A percentile compares a stretch with the other conserved stretches of the same genome.
These are phyloP conservation scores for Monosporascus sp. DNA, from an alignment of 2,329 filamentous ascomycete genomes.

Conservation along the genomic window DNA sequence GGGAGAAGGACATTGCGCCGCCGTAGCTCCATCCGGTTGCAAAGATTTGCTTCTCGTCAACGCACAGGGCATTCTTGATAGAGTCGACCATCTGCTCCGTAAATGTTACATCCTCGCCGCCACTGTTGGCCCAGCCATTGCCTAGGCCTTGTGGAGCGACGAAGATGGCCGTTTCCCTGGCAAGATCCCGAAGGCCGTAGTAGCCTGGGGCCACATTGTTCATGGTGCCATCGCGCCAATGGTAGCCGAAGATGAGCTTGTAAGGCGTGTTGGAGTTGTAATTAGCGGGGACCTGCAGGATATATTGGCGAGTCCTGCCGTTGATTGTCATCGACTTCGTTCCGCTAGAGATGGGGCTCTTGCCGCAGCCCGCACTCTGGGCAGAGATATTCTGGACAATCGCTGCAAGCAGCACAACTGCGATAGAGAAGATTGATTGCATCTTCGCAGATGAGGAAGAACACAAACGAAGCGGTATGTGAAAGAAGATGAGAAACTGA, in stretches of 20 bases:
- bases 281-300: slow-evolving; percentile 31
- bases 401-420: too few species aligned
- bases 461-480: too few species aligned
- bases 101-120: slow-evolving; percentile 36
- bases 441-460: too few species aligned
- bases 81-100: slow-evolving; percentile 32
- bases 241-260: slow-evolving; percentile 36
- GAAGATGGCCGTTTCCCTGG: slow-evolving; percentile 33
- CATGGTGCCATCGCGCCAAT: slow-evolving; percentile 35
- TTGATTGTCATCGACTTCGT: slow-evolving; percentile 30
- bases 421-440: too few species aligned
- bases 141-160: slow-evolving; percentile 37
- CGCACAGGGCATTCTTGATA: slow-evolving; percentile 34
- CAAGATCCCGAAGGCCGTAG: slow-evolving; percentile 34
- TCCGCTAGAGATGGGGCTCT: slow-evolving; percentile 22
- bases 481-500: too few species aligned
- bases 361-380: slow-evolving; percentile 28
- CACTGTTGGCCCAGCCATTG: slow-evolving; percentile 36
- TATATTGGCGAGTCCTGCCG: slow-evolving; percentile 32
- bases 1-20: slow-evolving; percentile 34
- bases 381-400: too few species aligned
- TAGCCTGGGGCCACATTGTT: slow-evolving; percentile 30
- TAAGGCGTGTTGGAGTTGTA: slow-evolving; percentile 34
- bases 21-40: slow-evolving; percentile 41
- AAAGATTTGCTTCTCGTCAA: slow-evolving; percentile 36